Conservation (phyloP, 371 early-diverging fungal genomes). For the Mucor mucedo region DNA sequence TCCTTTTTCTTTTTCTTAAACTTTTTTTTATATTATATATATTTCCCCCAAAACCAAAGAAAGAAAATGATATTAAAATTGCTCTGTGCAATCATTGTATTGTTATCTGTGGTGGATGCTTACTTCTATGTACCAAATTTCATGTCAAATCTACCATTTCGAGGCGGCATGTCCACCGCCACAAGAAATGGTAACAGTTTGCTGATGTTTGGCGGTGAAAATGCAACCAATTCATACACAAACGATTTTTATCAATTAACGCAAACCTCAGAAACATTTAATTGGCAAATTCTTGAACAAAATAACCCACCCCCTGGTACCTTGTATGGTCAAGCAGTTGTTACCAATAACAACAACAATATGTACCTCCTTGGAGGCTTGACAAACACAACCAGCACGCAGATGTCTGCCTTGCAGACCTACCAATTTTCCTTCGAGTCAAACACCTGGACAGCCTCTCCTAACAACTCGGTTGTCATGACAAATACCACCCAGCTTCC, state of each 20-base stretch:
- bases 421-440: constrained; percentile 24
- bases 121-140: constrained; percentile 33
- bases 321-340: constrained; percentile 27
- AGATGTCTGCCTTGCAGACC: constrained; percentile 15
- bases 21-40: background rate
- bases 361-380: constrained; percentile 32
- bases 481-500: background rate
- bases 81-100: background rate
- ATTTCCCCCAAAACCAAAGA: background rate
- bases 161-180: constrained; percentile 34
- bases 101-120: constrained; percentile 11
- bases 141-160: constrained; percentile 32
- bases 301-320: constrained; percentile 25
- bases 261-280: constrained; percentile 18
- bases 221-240: constrained; percentile 26
- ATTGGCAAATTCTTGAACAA: constrained; percentile 28
- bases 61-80: background rate
- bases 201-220: constrained; percentile 39
- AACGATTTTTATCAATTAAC: constrained; percentile 30
- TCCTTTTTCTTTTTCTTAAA: background rate
- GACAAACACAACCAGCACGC: constrained; percentile 18
- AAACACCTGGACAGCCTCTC: constrained; percentile 23
- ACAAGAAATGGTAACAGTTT: constrained; percentile 28
- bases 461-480: constrained; percentile 5
- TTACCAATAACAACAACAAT: constrained; percentile 25